Conservation (phyloP, 2,329 filamentous ascomycete genomes). For the Ceratocystis harringtonii region DNA sequence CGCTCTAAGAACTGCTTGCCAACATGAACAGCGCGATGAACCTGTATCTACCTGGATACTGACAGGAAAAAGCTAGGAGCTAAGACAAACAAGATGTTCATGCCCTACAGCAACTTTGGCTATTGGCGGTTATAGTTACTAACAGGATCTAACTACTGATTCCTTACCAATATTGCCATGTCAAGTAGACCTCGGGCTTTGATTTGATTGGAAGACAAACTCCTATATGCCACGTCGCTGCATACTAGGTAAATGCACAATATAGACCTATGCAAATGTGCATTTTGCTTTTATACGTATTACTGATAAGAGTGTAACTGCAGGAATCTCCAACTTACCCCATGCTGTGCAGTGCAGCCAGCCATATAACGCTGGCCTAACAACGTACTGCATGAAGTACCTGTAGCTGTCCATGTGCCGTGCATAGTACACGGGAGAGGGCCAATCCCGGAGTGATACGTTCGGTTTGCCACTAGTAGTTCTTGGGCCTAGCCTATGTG, state of each 20-base stretch:
- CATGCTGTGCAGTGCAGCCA: neutral
- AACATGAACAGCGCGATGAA: too few relatives aligned
- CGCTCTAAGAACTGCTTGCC: too few relatives aligned
- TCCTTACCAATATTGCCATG: neutral
- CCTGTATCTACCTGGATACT: too few relatives aligned
- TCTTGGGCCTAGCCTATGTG: neutral
- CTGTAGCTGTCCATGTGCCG: neutral
- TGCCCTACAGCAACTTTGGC: neutral
- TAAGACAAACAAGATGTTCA: neutral
- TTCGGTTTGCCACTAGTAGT: neutral
- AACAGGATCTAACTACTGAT: neutral
- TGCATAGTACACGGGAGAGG: neutral
- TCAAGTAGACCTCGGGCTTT: neutral
- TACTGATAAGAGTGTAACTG: neutral
- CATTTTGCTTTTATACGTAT: neutral
- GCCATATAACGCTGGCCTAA: neutral
- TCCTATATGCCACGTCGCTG: neutral
- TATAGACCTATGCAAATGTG: neutral
- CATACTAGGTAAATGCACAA: neutral
- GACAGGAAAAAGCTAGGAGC: neutral
- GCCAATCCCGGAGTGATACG: neutral
- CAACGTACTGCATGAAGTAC: neutral
- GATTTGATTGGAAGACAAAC: neutral
- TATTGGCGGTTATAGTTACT: neutral
- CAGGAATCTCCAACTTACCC: neutral